These are phyloP conservation scores for Zymoseptoria passerinii DNA, from an alignment of 2,329 filamentous ascomycete species.

Conservation along the genomic window DNA sequence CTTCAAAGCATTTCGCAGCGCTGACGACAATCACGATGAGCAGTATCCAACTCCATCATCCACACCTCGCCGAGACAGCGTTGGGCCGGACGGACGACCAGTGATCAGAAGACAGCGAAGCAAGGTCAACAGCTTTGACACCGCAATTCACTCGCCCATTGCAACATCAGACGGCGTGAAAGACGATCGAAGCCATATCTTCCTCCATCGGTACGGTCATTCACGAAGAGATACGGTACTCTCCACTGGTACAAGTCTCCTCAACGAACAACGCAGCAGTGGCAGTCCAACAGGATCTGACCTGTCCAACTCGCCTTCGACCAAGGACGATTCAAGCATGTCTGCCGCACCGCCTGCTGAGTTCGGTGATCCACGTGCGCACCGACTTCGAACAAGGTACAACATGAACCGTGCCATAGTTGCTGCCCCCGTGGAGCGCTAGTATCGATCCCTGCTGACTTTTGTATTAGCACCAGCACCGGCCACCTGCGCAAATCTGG, in stretches of 20 bases:
- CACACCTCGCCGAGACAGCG: background rate
- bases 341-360: conserved; percentile 7
- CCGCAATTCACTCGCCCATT: conserved; percentile 14
- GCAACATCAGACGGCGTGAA: background rate
- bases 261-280: conserved; percentile 6
- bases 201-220: conserved; percentile 15
- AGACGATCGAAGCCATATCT: conserved; percentile 22
- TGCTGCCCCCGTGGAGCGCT: background rate
- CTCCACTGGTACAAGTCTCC: conserved; percentile 5
- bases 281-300: conserved; percentile 10
- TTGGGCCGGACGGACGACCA: background rate
- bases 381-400: background rate
- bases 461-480: conserved; percentile 1
- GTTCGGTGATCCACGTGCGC: conserved; percentile 2
- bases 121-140: conserved; percentile 18
- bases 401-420: background rate
- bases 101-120: conserved; percentile 8
- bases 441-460: background rate
- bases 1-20: conserved; percentile 18
- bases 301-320: conserved; percentile 13
- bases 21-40: conserved; percentile 14
- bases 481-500: conserved; percentile 2
- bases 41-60: conserved; percentile 22
- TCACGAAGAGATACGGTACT: conserved; percentile 7
- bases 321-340: conserved; percentile 17